Conservation (phyloP, 371 early-diverging fungal genomes). For the Mucor plumbeus region DNA sequence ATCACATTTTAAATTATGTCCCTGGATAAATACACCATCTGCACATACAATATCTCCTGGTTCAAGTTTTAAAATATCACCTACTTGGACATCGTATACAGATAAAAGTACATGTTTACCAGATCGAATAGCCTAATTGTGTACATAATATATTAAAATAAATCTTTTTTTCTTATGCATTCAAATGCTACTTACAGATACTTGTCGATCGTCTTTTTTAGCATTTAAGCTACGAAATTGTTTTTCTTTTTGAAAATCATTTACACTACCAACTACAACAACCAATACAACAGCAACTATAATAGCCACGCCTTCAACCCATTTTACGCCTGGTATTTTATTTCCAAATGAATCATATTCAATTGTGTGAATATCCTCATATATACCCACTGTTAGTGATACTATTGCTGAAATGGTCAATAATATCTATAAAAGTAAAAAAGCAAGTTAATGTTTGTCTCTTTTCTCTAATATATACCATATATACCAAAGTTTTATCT, state of each 20-base stretch:
- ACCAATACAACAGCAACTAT: slow-evolving; percentile 77
- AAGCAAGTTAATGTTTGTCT: background rate
- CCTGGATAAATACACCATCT: slow-evolving; percentile 85
- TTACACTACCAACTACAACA: slow-evolving; percentile 73
- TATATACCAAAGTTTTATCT: slow-evolving; percentile 79
- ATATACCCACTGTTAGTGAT: slow-evolving; percentile 83
- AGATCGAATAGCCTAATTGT: slow-evolving; percentile 71
- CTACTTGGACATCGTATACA: slow-evolving; percentile 85
- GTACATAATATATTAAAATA: background rate
- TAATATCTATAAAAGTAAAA: slow-evolving; percentile 50
- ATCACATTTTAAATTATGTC: slow-evolving; percentile 87
- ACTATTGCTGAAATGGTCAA: slow-evolving; percentile 82
- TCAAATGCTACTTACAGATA: slow-evolving; percentile 46
- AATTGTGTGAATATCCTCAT: slow-evolving; percentile 63
- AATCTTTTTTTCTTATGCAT: too few relatives aligned
- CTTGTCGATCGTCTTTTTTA: slow-evolving; percentile 75
- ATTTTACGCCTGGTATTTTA: slow-evolving; percentile 50
- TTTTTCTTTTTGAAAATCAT: slow-evolving; percentile 81
- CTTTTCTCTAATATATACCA: background rate
- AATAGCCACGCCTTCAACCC: slow-evolving; percentile 78
- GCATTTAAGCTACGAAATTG: slow-evolving; percentile 79
- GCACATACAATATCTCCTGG: slow-evolving; percentile 93
- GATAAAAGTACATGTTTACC: slow-evolving; percentile 76
- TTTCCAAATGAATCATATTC: slow-evolving; percentile 30
- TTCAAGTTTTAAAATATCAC: slow-evolving; percentile 88